phyloP scores from a whole-genome alignment of 768 basidiomycete genomes.

The Psilocybe azurescens region DNA sequence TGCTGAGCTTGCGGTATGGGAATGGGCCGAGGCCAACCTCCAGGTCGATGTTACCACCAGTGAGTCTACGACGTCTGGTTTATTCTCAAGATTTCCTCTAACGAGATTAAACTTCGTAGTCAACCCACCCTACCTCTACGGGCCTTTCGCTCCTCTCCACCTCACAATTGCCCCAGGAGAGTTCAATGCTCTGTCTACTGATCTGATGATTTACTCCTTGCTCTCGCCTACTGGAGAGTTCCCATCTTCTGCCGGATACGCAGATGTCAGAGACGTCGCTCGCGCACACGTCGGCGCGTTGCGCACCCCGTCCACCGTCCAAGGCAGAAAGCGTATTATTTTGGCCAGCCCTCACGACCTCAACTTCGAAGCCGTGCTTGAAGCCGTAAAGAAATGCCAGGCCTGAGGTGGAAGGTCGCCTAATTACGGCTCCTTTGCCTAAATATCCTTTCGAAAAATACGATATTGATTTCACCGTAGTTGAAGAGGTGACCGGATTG shows the following conservation, averaged over 20 bases:
- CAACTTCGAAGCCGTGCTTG: conserved; percentile 20
- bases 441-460: conserved; percentile 22
- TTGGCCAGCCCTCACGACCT: conserved; percentile 9
- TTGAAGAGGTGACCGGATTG: conserved; percentile 39
- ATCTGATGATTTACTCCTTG: conserved; percentile 34
- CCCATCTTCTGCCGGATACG: conserved; percentile 27
- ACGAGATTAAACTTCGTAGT: conserved; percentile 25
- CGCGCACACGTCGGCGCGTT: conserved; percentile 37
- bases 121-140: conserved; percentile 43
- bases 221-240: conserved; percentile 30
- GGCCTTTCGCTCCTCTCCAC: conserved; percentile 37
- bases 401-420: conserved; percentile 33
- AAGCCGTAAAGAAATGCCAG: conserved; percentile 32
- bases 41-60: conserved; percentile 43
- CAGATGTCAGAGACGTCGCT: conserved; percentile 44
- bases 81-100: not conserved
- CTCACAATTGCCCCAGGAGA: conserved; percentile 28
- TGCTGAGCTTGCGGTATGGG: conserved; percentile 46
- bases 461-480: conserved; percentile 32
- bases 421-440: conserved; percentile 26
- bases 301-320: not conserved
- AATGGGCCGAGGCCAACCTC: conserved; percentile 44
- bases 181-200: conserved; percentile 32
- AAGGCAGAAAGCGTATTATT: conserved; percentile 12
- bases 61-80: conserved; percentile 20